Evolutionary conservation across 805 yeast species (phyloP).

Genomic region (Teunomyces kruisii): DNA sequence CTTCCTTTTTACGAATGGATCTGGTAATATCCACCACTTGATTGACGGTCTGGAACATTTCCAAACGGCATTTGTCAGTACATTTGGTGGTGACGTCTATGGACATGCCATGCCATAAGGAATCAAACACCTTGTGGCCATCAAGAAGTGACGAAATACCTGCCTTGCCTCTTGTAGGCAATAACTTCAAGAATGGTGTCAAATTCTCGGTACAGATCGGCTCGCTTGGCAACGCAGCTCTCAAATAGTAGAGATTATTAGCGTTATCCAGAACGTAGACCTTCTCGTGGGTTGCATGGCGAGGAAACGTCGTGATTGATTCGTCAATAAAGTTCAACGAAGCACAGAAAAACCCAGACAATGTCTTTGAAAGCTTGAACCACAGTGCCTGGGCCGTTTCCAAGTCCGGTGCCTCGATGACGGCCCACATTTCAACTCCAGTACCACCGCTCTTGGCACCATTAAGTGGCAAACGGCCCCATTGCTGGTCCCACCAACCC

Average conservation of each 20-base stretch:
- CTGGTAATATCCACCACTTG: constrained; percentile 71
- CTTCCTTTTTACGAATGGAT: constrained; percentile 56
- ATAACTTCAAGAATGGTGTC: constrained; percentile 85
- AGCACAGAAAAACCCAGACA: constrained; percentile 94
- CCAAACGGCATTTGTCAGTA: constrained; percentile 41
- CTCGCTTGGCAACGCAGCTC: constrained; percentile 91
- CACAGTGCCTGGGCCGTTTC: constrained; percentile 63
- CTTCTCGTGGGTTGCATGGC: constrained; percentile 18
- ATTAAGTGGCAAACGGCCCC: constrained; percentile 78
- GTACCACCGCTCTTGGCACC: constrained; percentile 85
- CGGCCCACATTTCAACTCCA: constrained; percentile 93
- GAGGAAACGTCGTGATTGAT: constrained; percentile 64
- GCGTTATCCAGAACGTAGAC: constrained; percentile 17
- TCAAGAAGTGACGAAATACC: constrained; percentile 84
- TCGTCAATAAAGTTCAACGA: constrained; percentile 86
- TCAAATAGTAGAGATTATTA: constrained; percentile 53
- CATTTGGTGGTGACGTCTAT: constrained; percentile 71
- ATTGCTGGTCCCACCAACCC: constrained; percentile 94
- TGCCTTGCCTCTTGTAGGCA: constrained; percentile 90
- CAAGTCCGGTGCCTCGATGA: constrained; percentile 61
- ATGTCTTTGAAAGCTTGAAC: constrained; percentile 67
- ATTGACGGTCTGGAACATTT: constrained; percentile 66
- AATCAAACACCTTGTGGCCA: constrained; percentile 87
- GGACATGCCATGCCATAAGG: constrained; percentile 93
- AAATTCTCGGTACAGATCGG: constrained; percentile 96